Conservation (phyloP, 2,329 filamentous ascomycete genomes). For the Microdochium nivale region DNA sequence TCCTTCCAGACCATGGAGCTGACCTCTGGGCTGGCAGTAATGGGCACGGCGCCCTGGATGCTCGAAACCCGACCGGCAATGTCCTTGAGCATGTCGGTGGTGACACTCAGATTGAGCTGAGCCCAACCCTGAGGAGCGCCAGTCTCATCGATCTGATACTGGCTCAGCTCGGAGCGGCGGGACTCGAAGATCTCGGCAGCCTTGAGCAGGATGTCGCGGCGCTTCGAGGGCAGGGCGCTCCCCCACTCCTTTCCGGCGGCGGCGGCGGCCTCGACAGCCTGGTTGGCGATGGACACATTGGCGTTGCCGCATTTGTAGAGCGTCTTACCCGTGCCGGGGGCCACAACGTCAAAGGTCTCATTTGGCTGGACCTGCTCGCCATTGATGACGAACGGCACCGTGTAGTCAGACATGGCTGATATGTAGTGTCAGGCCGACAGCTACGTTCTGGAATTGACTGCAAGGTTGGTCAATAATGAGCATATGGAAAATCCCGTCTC, state of each 20-base stretch:
- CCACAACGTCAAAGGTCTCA: slow-evolving; percentile 46
- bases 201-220: slow-evolving; percentile 53
- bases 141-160: slow-evolving; percentile 39
- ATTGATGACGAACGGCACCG: slow-evolving; percentile 32
- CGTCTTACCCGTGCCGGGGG: slow-evolving; percentile 42
- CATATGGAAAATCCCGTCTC: too few species aligned
- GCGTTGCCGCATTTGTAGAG: slow-evolving; percentile 47
- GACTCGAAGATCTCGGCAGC: slow-evolving; percentile 49
- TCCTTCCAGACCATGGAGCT: slow-evolving; percentile 55
- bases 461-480: too few species aligned
- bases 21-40: slow-evolving; percentile 31
- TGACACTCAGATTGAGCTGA: slow-evolving; percentile 23
- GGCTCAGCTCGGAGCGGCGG: slow-evolving; percentile 42
- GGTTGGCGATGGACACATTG: slow-evolving; percentile 41
- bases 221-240: slow-evolving; percentile 43
- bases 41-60: slow-evolving; percentile 22
- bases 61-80: slow-evolving; percentile 26
- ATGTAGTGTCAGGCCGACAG: too few species aligned
- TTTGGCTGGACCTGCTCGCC: slow-evolving; percentile 34
- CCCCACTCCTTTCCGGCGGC: slow-evolving; percentile 57
- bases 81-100: slow-evolving; percentile 25
- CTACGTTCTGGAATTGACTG: too few species aligned
- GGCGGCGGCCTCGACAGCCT: slow-evolving; percentile 39
- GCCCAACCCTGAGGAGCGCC: slow-evolving; percentile 15
- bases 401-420: slow-evolving; percentile 14